phyloP scores from a whole-genome alignment of 805 yeast species.

The Wickerhamiella dianesei region DNA sequence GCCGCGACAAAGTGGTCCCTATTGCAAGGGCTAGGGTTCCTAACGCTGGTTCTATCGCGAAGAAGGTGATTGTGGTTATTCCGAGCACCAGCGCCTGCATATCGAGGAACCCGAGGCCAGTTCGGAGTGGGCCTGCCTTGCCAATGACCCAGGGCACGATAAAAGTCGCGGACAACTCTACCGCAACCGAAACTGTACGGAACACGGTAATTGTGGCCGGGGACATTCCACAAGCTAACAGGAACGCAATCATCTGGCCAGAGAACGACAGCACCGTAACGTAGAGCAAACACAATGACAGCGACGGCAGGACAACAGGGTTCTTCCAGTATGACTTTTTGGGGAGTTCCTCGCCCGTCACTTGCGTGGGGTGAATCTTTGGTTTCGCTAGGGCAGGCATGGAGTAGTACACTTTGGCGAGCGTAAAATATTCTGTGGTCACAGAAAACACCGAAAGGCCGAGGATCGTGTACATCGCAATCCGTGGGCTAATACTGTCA shows the following conservation, averaged over 20 bases:
- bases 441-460: conserved; percentile 22
- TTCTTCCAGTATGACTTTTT: conserved; percentile 18
- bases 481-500: conserved; percentile 18
- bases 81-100: conserved; percentile 23
- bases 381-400: conserved; percentile 21
- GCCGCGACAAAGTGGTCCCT: conserved; percentile 25
- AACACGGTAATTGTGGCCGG: conserved; percentile 25
- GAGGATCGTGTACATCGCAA: conserved; percentile 23
- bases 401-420: conserved; percentile 24
- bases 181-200: conserved; percentile 24
- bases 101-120: conserved; percentile 24
- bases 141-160: conserved; percentile 22
- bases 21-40: conserved; percentile 14
- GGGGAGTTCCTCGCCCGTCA: background rate
- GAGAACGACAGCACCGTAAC: conserved; percentile 31
- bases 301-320: conserved; percentile 23
- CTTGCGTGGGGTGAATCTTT: background rate
- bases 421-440: conserved; percentile 25
- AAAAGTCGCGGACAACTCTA: conserved; percentile 27
- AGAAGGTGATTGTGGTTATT: conserved; percentile 16
- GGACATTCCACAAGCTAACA: conserved; percentile 24
- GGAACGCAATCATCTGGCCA: conserved; percentile 27
- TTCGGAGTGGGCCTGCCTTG: conserved; percentile 20
- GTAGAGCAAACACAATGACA: conserved; percentile 24
- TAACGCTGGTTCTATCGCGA: background rate